Evolutionary conservation across 306 rosid species (phyloP).

Genomic region (Prinsepia uniflora): DNA sequence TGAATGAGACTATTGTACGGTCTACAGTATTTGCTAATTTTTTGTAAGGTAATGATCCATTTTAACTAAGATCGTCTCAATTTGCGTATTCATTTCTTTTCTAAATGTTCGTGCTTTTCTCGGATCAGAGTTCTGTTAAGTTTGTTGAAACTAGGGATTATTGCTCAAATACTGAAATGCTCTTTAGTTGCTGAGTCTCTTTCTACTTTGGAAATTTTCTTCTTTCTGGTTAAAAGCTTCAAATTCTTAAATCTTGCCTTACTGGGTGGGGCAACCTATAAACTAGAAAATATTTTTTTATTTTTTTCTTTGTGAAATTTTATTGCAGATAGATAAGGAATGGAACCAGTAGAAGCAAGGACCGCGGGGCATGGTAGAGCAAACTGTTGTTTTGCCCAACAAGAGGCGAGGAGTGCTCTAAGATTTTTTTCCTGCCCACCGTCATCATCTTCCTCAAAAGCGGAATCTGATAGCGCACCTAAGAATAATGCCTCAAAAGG

Average conservation of each 20-base stretch:
- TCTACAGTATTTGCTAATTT: neutral
- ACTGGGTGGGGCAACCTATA: neutral
- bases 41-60: neutral
- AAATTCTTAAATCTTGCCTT: constrained; percentile 2
- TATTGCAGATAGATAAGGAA: constrained; percentile 11
- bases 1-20: too few species aligned
- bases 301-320: neutral
- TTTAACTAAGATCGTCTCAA: neutral
- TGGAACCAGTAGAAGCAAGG: constrained; percentile 34
- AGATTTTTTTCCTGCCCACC: constrained; percentile 26
- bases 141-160: neutral
- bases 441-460: constrained; percentile 32
- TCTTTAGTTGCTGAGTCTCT: neutral
- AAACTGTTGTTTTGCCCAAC: constrained; percentile 23
- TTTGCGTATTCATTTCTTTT: neutral
- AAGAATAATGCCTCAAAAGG: constrained; percentile 27
- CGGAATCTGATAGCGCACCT: constrained; percentile 40
- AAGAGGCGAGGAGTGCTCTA: constrained; percentile 17
- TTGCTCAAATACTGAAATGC: neutral
- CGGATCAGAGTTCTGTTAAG: constrained; percentile 10
- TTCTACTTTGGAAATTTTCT: neutral
- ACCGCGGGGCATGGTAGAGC: constrained; percentile 22
- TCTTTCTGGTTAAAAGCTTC: neutral
- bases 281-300: too few species aligned
- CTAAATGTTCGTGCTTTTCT: neutral